A percentile compares a stretch with the other conserved stretches of the same genome.
Conservation (phyloP, 2,329 filamentous ascomycete genomes). For the Penicillium sclerotigenum region DNA sequence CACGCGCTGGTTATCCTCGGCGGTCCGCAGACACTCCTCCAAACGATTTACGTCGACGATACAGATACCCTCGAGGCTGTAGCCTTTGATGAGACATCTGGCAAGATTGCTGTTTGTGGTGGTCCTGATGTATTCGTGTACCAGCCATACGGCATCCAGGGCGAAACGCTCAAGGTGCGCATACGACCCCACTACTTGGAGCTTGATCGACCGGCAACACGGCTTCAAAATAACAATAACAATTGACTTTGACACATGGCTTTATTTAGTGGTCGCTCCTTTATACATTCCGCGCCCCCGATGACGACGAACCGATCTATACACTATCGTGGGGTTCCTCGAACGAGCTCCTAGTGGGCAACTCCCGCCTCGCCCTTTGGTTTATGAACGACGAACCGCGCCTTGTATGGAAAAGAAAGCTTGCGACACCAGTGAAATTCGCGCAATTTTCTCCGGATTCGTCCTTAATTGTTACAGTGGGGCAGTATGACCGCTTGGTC, state of each 20-base stretch:
- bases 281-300: slow-evolving; percentile 48
- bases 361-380: slow-evolving; percentile 68
- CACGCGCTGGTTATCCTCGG: slow-evolving; percentile 80
- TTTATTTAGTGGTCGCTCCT: slow-evolving; percentile 55
- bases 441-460: slow-evolving; percentile 84
- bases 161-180: slow-evolving; percentile 70
- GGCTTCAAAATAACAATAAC: not conserved
- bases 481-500: slow-evolving; percentile 73
- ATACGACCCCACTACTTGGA: slow-evolving; percentile 16
- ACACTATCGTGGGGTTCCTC: slow-evolving; percentile 82
- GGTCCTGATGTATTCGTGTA: slow-evolving; percentile 69
- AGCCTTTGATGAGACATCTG: slow-evolving; percentile 74
- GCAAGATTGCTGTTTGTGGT: slow-evolving; percentile 78
- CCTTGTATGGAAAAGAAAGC: slow-evolving; percentile 67
- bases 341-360: slow-evolving; percentile 79
- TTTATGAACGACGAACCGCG: slow-evolving; percentile 47
- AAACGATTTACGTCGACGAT: slow-evolving; percentile 87
- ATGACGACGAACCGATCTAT: slow-evolving; percentile 44
- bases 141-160: slow-evolving; percentile 66
- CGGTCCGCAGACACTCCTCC: slow-evolving; percentile 69
- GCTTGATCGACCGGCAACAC: slow-evolving; percentile 9
- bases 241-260: slow-evolving; percentile 19
- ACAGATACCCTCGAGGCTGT: slow-evolving; percentile 68
- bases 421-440: slow-evolving; percentile 71
- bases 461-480: slow-evolving; percentile 77